Base-by-base conservation (phyloP, 495 filamentous ascomycete species). In the Aspergillus olivimuriae region DNA sequence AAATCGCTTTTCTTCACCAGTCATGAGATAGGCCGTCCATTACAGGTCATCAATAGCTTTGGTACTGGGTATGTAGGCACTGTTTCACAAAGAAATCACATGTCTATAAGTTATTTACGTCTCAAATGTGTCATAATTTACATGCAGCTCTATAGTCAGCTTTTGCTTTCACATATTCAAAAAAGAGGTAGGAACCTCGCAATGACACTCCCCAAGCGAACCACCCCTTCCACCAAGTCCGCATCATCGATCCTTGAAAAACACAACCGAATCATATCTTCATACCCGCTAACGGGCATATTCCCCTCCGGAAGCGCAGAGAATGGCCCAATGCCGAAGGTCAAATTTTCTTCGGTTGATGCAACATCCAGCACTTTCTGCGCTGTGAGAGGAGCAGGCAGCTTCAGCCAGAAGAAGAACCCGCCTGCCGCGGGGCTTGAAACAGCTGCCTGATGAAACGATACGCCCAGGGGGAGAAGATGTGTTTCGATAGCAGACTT, bases 341-440 rank as follows among this genome's bases (percentile, higher is more conserved):
- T 28, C 24, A 28, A 5, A 5, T 28, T 28, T 11, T 28, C 6
- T 28, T 28, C 24, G 6, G 6, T 5, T 11, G 11, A 11, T 28
- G 24, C 24, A 11, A 28, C 24, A 5, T 5, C 6, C 5, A 11
- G 6, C 24, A 28, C 5, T 28, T 5, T 11, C 5, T 11, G 5
- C 6, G 24, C 24, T 11, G 24, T 6, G 6, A 28, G 11, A 28
- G 24, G 24, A 6, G 24, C 46, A 0, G 80, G 78, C 10, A 88
- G 58, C 6, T 61, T 66, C 4, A 87, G 43, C 82, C 84, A 87
- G 9, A 84, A 52, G 50, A 84, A 88, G 55, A 83, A 88, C 0
- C 84, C 84, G 0, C 84, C 84, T 69, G 57, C 3, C 43, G 12
- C 66, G 55, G 51, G 77, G 69, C 10, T 62, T 66, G n/a, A n/a